Evolutionary conservation across 768 basidiomycete species (phyloP), one percentile per base, ranked within the genome.

Genomic region (Tricholoma saponaceum): DNA sequence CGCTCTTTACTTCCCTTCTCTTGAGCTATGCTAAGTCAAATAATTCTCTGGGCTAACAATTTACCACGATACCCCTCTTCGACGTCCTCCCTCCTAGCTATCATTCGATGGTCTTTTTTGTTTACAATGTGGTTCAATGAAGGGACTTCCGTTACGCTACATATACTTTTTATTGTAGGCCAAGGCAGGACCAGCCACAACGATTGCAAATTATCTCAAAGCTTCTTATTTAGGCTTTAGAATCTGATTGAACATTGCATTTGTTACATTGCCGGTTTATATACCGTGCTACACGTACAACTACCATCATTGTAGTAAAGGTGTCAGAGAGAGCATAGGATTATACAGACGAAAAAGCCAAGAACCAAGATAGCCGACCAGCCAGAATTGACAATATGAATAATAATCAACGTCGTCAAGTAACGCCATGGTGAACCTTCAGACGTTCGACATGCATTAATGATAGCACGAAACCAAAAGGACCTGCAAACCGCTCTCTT

Each of bases 401-500:
- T n/a, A n/a, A n/a, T n/a, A n/a, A n/a, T n/a, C n/a, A n/a, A n/a
- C n/a, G n/a, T n/a, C n/a, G n/a, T n/a, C n/a, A n/a, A n/a, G n/a
- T n/a, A n/a, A n/a, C 16, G 16, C 37, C 5, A 5, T 6, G 6
- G 41, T 8, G 23, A 28, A 26, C 22, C 23, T 20, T 32, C 51
- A 2, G 23, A n/a, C n/a, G 10, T 26, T 37, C 13, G 16, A 6
- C 20, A 39, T 16, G 23, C 23, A 44, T 74, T 67, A 81, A 30
- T 70, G 66, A 62, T 74, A 74, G 64, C 76, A 80, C 26, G 75
- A 70, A 35, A 90, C 81, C 50, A 91, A 72, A 12, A 90, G 72
- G n/a, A 85, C 86, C 56, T 82, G 76, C 47, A 85, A 67, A 1
- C 87, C 87, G 10, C 77, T 77, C 56, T 81, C 69, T 75, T 90